Conservation (phyloP, 176 grass and related monocot species). For the Oryza punctata region DNA sequence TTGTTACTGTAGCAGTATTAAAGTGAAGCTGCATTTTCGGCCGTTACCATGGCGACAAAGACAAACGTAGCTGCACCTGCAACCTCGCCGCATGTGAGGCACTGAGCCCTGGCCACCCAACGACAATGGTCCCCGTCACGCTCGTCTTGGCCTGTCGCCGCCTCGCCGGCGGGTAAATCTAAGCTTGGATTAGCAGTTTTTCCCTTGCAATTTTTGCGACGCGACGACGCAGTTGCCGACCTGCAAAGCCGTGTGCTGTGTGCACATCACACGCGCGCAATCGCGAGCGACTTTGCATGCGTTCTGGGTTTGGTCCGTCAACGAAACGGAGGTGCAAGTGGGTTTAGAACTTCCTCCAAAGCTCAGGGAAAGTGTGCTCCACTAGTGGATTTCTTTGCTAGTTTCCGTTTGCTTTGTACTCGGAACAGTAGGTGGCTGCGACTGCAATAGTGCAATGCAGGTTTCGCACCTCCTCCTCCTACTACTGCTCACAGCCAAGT, state of each 20-base stretch:
- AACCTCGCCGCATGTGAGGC: background rate
- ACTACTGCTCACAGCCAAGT: background rate
- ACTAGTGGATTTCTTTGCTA: background rate
- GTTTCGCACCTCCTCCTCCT: too few relatives aligned
- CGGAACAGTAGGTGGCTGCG: background rate
- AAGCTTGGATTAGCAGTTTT: too few relatives aligned
- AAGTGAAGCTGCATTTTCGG: background rate
- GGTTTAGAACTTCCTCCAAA: conserved; percentile 1
- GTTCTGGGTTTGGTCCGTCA: background rate
- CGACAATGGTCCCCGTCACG: background rate
- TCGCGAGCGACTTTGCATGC: too few relatives aligned
- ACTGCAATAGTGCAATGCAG: background rate
- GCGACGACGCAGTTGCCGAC: too few relatives aligned
- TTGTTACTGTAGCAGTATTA: background rate
- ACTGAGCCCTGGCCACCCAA: background rate
- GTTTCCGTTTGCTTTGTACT: too few relatives aligned
- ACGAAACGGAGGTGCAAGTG: background rate
- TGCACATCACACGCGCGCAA: too few relatives aligned
- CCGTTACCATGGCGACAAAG: conserved; percentile 28
- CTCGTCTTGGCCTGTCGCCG: background rate
- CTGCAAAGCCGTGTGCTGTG: background rate
- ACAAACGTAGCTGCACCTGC: background rate
- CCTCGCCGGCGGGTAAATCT: background rate
- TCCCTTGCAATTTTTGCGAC: too few relatives aligned
- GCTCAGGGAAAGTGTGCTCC: background rate